Percentiles rank a stretch among this genome's conserved stretches.
These are phyloP conservation scores for Arachnomyces sp. DNA, from an alignment of 2,329 filamentous ascomycete species.

Conservation along the genomic window DNA sequence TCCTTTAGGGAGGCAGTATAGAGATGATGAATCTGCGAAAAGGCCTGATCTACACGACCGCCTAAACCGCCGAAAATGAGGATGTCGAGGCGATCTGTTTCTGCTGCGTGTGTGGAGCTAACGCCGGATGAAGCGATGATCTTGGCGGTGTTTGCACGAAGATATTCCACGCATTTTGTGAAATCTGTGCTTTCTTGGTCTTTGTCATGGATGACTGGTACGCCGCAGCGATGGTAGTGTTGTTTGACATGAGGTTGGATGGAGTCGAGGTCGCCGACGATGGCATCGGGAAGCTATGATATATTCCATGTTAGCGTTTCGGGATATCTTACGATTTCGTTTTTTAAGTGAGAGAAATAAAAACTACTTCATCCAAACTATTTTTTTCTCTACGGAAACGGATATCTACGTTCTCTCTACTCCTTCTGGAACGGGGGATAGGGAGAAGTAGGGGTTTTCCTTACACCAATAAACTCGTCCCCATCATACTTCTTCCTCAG, in stretches of 20 bases:
- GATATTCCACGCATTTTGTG: constrained; percentile 65
- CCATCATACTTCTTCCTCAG: constrained; percentile 30
- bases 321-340: constrained; percentile 6
- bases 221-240: constrained; percentile 58
- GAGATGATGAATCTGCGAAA: constrained; percentile 82
- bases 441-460: constrained; percentile 8
- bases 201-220: constrained; percentile 60
- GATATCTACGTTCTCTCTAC: constrained; percentile 1
- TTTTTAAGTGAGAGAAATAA: constrained; percentile 24
- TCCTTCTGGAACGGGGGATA: background rate
- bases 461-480: constrained; percentile 26
- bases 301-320: background rate
- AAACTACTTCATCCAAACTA: too few species aligned
- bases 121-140: constrained; percentile 17
- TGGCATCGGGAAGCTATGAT: constrained; percentile 55
- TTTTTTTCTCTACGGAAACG: background rate
- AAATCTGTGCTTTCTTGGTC: constrained; percentile 91
- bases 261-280: constrained; percentile 90
- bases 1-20: constrained; percentile 35
- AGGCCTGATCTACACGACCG: constrained; percentile 84
- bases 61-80: constrained; percentile 77
- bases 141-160: constrained; percentile 33
- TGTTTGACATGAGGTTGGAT: constrained; percentile 53
- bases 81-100: constrained; percentile 47
- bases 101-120: constrained; percentile 3